A percentile compares a stretch with the other conserved stretches of the same genome.
Evolutionary conservation across 768 basidiomycete species (phyloP).

Genomic region (Russula emetica): DNA sequence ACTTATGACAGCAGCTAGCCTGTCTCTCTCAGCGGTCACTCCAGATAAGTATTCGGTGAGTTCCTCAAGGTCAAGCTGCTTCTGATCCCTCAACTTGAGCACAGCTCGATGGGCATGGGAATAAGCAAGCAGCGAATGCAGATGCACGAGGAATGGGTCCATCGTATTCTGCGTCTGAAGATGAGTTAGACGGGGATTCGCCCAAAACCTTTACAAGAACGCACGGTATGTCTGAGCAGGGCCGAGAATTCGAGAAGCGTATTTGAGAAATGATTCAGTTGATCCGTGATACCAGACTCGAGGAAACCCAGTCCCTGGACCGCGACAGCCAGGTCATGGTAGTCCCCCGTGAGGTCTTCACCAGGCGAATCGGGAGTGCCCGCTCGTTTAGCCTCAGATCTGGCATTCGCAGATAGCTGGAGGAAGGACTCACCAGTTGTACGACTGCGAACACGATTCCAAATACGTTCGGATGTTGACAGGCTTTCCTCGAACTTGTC

Average conservation of each 20-base stretch:
- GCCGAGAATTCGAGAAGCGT: constrained; percentile 94
- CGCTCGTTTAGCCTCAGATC: constrained; percentile 83
- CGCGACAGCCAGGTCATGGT: constrained; percentile 93
- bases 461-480: constrained; percentile 71
- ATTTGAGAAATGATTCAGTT: constrained; percentile 94
- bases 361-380: constrained; percentile 64
- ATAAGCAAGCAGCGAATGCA: constrained; percentile 91
- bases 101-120: constrained; percentile 92
- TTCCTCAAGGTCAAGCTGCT: constrained; percentile 98
- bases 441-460: constrained; percentile 70
- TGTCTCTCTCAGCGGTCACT: constrained; percentile 89
- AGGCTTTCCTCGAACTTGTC: constrained; percentile 98
- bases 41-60: constrained; percentile 90
- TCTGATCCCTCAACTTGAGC: constrained; percentile 93
- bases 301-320: constrained; percentile 97
- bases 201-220: constrained; percentile 26
- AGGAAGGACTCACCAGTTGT: constrained; percentile 71
- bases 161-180: constrained; percentile 80
- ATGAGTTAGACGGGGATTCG: background rate
- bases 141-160: constrained; percentile 85
- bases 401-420: constrained; percentile 33
- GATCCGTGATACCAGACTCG: constrained; percentile 97
- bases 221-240: constrained; percentile 75
- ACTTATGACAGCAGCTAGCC: constrained; percentile 81
- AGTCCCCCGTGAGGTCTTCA: constrained; percentile 95